Conservation (phyloP, 805 yeast species). For the Maudiozyma saulgeensis region DNA sequence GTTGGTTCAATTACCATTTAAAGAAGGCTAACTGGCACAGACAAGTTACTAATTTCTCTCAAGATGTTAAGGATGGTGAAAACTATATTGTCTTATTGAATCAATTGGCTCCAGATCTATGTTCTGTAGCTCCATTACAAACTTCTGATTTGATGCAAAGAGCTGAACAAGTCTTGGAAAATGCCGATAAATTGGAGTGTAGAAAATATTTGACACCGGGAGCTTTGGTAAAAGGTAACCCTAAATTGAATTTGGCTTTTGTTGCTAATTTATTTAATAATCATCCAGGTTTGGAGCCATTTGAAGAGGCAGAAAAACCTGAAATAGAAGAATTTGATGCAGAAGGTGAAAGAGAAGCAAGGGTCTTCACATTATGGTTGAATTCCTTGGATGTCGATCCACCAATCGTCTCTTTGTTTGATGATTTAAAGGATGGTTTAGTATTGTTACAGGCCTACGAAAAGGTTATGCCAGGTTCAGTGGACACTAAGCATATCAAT, state of each 20-base stretch:
- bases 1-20: slow-evolving; percentile 96
- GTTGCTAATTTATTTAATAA: slow-evolving; percentile 96
- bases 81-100: slow-evolving; percentile 82
- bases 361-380: slow-evolving; percentile 96
- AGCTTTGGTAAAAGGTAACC: slow-evolving; percentile 89
- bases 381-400: slow-evolving; percentile 95
- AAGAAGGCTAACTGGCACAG: slow-evolving; percentile 86
- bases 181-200: slow-evolving; percentile 86
- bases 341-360: slow-evolving; percentile 98
- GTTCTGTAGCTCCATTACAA: slow-evolving; percentile 77
- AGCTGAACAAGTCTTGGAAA: slow-evolving; percentile 76
- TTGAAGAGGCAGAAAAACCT: slow-evolving; percentile 81
- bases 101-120: slow-evolving; percentile 75
- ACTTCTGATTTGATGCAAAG: slow-evolving; percentile 64
- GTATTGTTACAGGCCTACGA: slow-evolving; percentile 86
- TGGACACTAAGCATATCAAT: slow-evolving; percentile 69
- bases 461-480: slow-evolving; percentile 90
- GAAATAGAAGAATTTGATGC: slow-evolving; percentile 98
- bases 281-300: slow-evolving; percentile 92
- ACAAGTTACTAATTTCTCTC: slow-evolving; percentile 75
- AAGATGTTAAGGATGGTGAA: slow-evolving; percentile 90
- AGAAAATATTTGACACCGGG: slow-evolving; percentile 93
- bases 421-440: slow-evolving; percentile 89
- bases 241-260: slow-evolving; percentile 91
- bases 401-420: slow-evolving; percentile 81